Evolutionary conservation across 345 rosid species (phyloP).

Genomic region (Sisymbrium altissimum): DNA sequence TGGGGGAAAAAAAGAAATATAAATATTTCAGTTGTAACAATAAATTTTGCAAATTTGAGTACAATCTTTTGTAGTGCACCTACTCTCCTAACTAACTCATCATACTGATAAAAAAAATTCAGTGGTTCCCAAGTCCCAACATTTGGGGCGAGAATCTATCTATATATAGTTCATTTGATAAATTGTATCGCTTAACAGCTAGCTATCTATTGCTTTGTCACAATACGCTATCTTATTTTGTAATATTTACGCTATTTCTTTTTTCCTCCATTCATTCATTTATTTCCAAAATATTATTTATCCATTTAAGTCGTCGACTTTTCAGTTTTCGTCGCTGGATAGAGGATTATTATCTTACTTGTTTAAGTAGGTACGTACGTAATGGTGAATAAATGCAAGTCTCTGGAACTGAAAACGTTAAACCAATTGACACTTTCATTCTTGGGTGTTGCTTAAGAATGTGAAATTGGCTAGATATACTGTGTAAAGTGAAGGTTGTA

Average conservation of each 20-base stretch:
- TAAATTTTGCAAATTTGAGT: not conserved
- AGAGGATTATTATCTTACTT: not conserved
- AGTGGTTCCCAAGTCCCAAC: constrained; percentile 17
- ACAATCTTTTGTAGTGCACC: not conserved
- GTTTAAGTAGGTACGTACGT: not conserved
- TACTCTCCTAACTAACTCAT: not conserved
- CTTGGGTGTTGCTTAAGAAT: not conserved
- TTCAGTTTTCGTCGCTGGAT: not conserved
- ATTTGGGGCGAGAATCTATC: not conserved
- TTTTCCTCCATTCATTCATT: not conserved
- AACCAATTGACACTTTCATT: not conserved
- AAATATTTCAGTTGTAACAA: not conserved
- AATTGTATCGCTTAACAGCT: not conserved
- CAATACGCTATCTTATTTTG: not conserved
- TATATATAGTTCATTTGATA: constrained; percentile 1
- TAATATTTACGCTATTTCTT: not conserved
- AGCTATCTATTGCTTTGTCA: constrained; percentile 8
- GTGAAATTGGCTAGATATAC: not conserved
- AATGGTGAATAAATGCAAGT: not conserved
- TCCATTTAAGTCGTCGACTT: not conserved
- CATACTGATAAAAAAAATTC: not conserved
- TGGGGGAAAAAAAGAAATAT: not conserved
- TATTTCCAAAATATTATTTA: not conserved
- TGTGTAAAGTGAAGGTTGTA: not conserved
- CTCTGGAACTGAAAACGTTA: not conserved